Base-by-base conservation (phyloP, 257 asterid species). In the Rauvolfia tetraphylla region DNA sequence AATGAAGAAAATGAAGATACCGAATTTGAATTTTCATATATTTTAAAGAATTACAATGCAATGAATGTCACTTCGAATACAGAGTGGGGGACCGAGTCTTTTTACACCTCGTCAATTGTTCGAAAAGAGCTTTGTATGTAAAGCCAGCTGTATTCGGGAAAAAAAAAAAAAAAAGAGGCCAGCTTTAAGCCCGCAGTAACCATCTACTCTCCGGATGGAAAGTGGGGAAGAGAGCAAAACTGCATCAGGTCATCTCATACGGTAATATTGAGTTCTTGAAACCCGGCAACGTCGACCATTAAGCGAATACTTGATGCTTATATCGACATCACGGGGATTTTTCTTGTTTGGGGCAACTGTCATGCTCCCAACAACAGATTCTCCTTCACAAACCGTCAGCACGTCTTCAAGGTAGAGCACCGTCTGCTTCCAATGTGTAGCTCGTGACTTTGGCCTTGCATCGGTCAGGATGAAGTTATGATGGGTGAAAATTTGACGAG, bases 381-480 rank as follows among this genome's bases (percentile, higher is more conserved):
- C 99, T 78, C 98, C 99, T 84, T 90, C 78, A 80, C 98, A 93
- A 49, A 95, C 76, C 22, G 93, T 88, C 48, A 95, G 76, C 83
- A 89, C 96, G 29, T 95, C 98, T 83, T 95, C 99, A 15, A 95
- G 92, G 92, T 95, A 93, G 0, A 95, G 89, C 17, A 95, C 92
- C 0, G 99, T 93, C 81, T 93, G 99, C 80, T 95, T 95, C 99
- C 99, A 95, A 82, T 95, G 99, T 42, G 99, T 95, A 57, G 86
- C 82, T 54, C 93, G 95, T 14, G 98, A 93, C 79, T 88, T 95
- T 34, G 99, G 97, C 25, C 99, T 97, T 95, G 79, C 59, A 72
- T 31, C 3, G 23, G 68, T 72, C 69, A 73, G 51, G 29, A 38
- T 34, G 3, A 27, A 39, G 31, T 59, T 20, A 15, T 36, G 56